A percentile compares a stretch with the other conserved stretches of the same genome.
Evolutionary conservation across 352 stramenopile species (phyloP).

Genomic region (Aphanomyces astaci): DNA sequence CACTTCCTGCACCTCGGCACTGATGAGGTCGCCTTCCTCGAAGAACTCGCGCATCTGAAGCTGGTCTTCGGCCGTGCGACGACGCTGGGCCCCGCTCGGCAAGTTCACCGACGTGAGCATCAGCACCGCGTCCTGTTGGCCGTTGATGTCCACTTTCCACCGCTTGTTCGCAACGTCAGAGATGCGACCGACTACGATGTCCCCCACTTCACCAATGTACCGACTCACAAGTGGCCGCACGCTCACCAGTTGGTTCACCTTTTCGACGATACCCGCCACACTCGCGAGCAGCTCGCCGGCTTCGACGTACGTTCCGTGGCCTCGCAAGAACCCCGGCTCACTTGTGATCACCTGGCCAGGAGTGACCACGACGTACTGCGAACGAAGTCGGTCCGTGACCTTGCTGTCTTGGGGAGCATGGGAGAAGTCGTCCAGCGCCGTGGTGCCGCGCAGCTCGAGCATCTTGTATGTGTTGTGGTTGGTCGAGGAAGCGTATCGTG

Average conservation of each 20-base stretch:
- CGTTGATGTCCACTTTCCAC: conserved; percentile 93
- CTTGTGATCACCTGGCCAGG: conserved; percentile 72
- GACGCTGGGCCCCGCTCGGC: conserved; percentile 90
- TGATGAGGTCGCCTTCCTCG: conserved; percentile 94
- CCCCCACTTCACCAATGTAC: conserved; percentile 93
- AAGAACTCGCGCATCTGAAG: conserved; percentile 95
- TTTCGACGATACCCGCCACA: conserved; percentile 91
- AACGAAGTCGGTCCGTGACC: conserved; percentile 4
- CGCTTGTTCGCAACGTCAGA: conserved; percentile 88
- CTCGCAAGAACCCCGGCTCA: conserved; percentile 78
- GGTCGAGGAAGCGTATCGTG: neutral
- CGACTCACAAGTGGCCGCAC: conserved; percentile 86
- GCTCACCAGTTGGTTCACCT: conserved; percentile 94
- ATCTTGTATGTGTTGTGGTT: conserved; percentile 1
- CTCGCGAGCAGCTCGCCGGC: conserved; percentile 84
- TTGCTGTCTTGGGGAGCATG: neutral
- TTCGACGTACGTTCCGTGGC: conserved; percentile 93
- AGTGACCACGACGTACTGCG: conserved; percentile 55
- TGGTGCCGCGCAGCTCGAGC: neutral
- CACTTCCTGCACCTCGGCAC: conserved; percentile 82
- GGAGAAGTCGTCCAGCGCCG: conserved; percentile 12
- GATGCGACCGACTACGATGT: conserved; percentile 95
- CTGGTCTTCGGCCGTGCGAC: conserved; percentile 95
- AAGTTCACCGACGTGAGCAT: conserved; percentile 94
- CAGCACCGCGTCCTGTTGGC: conserved; percentile 76